Percentiles rank a stretch among this genome's conserved stretches.
phyloP scores from a whole-genome alignment of 2,329 filamentous ascomycete genomes.

The Pseudocercospora vitis region DNA sequence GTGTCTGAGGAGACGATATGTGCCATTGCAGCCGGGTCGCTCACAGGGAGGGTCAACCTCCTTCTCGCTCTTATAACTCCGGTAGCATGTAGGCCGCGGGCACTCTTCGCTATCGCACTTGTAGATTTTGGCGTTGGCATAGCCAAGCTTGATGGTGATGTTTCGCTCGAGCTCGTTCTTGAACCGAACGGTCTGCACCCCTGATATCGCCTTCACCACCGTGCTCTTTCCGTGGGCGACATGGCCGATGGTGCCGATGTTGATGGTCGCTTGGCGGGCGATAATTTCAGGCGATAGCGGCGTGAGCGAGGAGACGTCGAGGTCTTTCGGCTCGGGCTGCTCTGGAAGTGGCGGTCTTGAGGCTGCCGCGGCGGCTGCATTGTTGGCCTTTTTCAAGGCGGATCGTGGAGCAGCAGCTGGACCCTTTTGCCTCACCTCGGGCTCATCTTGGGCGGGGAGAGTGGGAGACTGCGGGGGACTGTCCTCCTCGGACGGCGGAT shows the following conservation, averaged over 20 bases:
- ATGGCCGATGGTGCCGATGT: slow-evolving; percentile 98
- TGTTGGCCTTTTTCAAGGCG: slow-evolving; percentile 75
- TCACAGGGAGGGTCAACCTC: slow-evolving; percentile 96
- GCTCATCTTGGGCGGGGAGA: slow-evolving; percentile 58
- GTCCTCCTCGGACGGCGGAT: slow-evolving; percentile 48
- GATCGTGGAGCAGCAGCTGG: slow-evolving; percentile 65
- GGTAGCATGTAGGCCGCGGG: slow-evolving; percentile 91
- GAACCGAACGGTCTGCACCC: slow-evolving; percentile 97
- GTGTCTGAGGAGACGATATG: slow-evolving; percentile 83
- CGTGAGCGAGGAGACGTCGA: slow-evolving; percentile 77
- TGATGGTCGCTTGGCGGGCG: slow-evolving; percentile 94
- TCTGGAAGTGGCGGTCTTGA: slow-evolving; percentile 71
- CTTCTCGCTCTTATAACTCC: slow-evolving; percentile 98
- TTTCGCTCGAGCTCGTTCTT: slow-evolving; percentile 99
- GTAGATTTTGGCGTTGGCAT: slow-evolving; percentile 99
- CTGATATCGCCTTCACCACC: slow-evolving; percentile 98
- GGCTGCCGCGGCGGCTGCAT: slow-evolving; percentile 55
- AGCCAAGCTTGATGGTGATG: slow-evolving; percentile 99
- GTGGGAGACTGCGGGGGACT: slow-evolving; percentile 57
- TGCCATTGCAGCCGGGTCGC: slow-evolving; percentile 84
- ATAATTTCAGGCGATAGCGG: slow-evolving; percentile 96
- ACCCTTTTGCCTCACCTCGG: slow-evolving; percentile 65
- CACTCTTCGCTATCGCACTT: slow-evolving; percentile 92
- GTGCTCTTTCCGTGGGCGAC: slow-evolving; percentile 99
- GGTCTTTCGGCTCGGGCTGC: slow-evolving; percentile 86